Evolutionary conservation across 177 flowering plant genomes (phyloP).

Genomic region (Tripterygium wilfordii): DNA sequence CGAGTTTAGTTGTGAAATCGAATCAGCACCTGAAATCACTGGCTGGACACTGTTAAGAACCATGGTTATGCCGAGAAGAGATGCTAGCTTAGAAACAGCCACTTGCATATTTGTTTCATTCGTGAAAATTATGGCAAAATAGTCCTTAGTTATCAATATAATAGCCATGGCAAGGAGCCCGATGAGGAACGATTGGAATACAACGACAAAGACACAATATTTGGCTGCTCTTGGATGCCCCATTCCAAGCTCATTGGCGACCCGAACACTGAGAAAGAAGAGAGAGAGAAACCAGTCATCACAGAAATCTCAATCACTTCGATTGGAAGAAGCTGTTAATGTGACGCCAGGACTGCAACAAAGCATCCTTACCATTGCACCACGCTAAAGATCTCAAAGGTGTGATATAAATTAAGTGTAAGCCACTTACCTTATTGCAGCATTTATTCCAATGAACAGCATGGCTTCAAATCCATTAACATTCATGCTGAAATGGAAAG

Average conservation of each 20-base stretch:
- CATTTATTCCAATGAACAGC: constrained; percentile 60
- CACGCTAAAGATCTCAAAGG: too few species aligned
- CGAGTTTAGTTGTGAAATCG: too few species aligned
- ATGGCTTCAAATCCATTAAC: constrained; percentile 44
- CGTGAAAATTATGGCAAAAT: constrained; percentile 41
- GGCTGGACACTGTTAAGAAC: constrained; percentile 58
- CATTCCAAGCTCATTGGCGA: constrained; percentile 58
- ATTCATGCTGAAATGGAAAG: constrained; percentile 39
- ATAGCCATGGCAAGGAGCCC: constrained; percentile 30
- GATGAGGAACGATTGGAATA: constrained; percentile 40
- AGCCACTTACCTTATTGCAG: constrained; percentile 63
- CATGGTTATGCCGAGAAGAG: constrained; percentile 30
- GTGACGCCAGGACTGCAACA: too few species aligned
- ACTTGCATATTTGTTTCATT: constrained; percentile 27
- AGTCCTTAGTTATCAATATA: constrained; percentile 27
- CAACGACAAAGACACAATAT: constrained; percentile 39
- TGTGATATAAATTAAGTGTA: too few species aligned
- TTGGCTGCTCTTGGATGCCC: constrained; percentile 48
- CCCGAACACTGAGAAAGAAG: constrained; percentile 36
- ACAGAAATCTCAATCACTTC: background rate
- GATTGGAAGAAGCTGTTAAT: background rate
- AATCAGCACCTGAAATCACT: constrained; percentile 42
- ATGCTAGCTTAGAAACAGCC: constrained; percentile 40
- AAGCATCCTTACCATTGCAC: too few species aligned
- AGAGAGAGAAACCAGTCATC: background rate